Base-by-base conservation (phyloP, 116 monocot genomes). In the Cymodocea nodosa region DNA sequence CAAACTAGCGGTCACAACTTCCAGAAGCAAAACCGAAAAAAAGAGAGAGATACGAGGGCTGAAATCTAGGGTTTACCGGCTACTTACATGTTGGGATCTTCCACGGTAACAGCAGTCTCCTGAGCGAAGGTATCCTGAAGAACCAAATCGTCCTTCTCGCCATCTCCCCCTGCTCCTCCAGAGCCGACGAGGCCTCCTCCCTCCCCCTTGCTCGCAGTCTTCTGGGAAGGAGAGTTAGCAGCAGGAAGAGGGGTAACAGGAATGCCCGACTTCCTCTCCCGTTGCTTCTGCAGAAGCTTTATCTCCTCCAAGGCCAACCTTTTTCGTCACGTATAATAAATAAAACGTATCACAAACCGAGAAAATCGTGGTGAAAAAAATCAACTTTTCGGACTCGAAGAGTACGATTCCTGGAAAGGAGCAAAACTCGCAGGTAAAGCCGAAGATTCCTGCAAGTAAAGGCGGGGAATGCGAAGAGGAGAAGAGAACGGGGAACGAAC, bases 41-140 rank as follows among this genome's bases (percentile, higher is more conserved):
- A 53, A 15, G 19, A 30, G 30, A 15, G 19, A 30, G 30, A 30
- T 30, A 30, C 1, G 30, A 15, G 15, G 15, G 53, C n/a, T 17
- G 15, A 53, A 53, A 53, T 53, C n/a, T 17, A 19, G 53, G 53
- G 53, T 53, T 15, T 53, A 53, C 14, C 4, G 19, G 14, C 0
- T 35, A 48, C 22, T 19, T 69, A 97, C 98, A 98, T 98, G 75
- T 98, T 88, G 59, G 98, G 98, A 59, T 98, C 92, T 71, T 98
- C 98, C 24, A 92, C 55, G 54, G 86, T 98, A 76, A 92, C 89
- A 54, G 89, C 92, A 14, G 92, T 98, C 71, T 98, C 98, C 75
- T 98, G 98, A 6, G 98, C 98, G 60, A 98, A 98, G 51, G 98
- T 98, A 67, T 98, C 98, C 71, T 92, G 98, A 35, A 98, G 79